Percentiles rank a stretch among this genome's conserved stretches.
Evolutionary conservation across 2,329 filamentous ascomycete species (phyloP).

Genomic region (Paecilomyces variotii): DNA sequence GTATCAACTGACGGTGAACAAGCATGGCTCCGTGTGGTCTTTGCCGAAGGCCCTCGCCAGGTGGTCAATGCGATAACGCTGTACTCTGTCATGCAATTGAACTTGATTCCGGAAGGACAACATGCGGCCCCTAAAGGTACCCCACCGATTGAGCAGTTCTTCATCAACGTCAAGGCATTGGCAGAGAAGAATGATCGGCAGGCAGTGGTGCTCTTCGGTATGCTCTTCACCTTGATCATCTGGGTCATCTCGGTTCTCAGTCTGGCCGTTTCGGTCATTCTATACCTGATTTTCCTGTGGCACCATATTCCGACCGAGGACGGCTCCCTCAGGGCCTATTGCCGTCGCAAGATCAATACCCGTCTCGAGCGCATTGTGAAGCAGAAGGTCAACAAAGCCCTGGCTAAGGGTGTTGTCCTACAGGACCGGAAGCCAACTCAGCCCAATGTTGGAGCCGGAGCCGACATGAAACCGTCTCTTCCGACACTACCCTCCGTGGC

Average conservation of each 20-base stretch:
- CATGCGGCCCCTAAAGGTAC: conserved; percentile 49
- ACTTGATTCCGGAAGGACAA: conserved; percentile 57
- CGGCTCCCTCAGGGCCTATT: conserved; percentile 75
- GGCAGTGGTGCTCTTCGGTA: conserved; percentile 74
- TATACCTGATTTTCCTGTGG: conserved; percentile 86
- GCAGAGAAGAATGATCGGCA: conserved; percentile 68
- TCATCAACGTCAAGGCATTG: conserved; percentile 68
- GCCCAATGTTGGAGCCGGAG: conserved; percentile 19
- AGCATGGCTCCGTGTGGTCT: conserved; percentile 81
- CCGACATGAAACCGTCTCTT: conserved; percentile 13
- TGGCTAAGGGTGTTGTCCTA: conserved; percentile 63
- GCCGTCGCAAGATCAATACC: conserved; percentile 83
- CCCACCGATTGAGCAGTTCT: conserved; percentile 65
- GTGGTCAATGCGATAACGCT: conserved; percentile 84
- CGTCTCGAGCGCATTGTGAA: conserved; percentile 77
- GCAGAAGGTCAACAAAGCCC: conserved; percentile 77
- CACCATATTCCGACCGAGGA: conserved; percentile 81
- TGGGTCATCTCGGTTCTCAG: conserved; percentile 75
- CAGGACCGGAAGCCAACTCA: conserved; percentile 46
- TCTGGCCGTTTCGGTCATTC: conserved; percentile 63
- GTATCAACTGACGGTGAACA: conserved; percentile 12
- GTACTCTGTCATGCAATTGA: conserved; percentile 70
- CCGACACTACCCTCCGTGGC: conserved; percentile 58
- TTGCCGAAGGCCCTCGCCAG: conserved; percentile 88
- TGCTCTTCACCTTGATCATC: conserved; percentile 84